Conservation (phyloP, 352 stramenopile genomes). For the Globisporangium recalcitrans region DNA sequence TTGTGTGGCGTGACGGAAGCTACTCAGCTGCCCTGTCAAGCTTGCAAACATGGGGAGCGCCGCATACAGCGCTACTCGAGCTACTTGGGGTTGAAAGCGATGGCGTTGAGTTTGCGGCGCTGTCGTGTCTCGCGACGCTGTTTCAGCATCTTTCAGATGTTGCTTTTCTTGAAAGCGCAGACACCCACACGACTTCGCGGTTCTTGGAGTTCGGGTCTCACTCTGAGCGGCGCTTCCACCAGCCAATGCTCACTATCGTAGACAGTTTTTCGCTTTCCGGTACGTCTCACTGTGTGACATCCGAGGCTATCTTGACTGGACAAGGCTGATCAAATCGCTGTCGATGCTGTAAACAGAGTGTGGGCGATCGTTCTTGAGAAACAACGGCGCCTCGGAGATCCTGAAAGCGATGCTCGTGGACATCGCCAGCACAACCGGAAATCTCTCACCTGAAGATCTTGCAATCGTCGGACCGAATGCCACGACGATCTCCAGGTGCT, state of each 20-base stretch:
- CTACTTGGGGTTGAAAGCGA: conserved; percentile 22
- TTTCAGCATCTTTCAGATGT: conserved; percentile 9
- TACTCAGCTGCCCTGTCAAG: conserved; percentile 9
- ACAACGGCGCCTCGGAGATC: background rate
- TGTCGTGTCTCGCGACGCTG: conserved; percentile 33
- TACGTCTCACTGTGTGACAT: conserved; percentile 11
- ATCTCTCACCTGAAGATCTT: conserved; percentile 18
- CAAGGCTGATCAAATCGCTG: background rate
- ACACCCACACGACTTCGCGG: conserved; percentile 19
- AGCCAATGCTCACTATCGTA: conserved; percentile 34
- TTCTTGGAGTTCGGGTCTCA: conserved; percentile 28
- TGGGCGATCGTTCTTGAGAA: conserved; percentile 14
- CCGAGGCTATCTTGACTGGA: background rate
- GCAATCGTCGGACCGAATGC: conserved; percentile 27
- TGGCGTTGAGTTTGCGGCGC: conserved; percentile 28
- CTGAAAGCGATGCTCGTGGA: conserved; percentile 19
- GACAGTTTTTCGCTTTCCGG: conserved; percentile 45
- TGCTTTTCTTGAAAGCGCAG: conserved; percentile 26
- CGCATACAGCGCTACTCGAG: conserved; percentile 26
- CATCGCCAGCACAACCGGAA: background rate
- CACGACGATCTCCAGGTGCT: conserved; percentile 27
- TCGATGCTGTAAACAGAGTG: conserved; percentile 9
- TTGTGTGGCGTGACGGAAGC: background rate
- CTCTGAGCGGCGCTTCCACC: conserved; percentile 35
- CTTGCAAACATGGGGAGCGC: conserved; percentile 32